Percentiles rank a stretch among this genome's conserved stretches.
Conservation (phyloP, 75 land plant species). For the Picea sitchensis region DNA sequence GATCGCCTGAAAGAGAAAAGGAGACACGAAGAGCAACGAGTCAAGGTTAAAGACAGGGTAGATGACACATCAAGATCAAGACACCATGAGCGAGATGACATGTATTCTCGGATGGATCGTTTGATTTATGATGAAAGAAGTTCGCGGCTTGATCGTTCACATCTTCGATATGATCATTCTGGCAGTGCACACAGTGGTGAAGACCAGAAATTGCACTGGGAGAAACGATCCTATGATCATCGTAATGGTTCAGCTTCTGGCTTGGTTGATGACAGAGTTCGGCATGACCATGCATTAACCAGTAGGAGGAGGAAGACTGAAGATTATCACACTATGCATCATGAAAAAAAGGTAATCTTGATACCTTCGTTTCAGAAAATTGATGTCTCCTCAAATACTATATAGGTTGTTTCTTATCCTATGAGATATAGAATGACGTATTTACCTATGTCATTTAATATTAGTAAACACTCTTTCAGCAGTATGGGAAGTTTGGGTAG, state of each 20-base stretch:
- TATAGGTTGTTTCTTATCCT: neutral
- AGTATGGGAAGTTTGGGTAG: neutral
- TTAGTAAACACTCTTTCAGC: neutral
- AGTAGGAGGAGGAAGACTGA: slow-evolving; percentile 7
- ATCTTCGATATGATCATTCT: slow-evolving; percentile 28
- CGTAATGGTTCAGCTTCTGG: slow-evolving; percentile 6
- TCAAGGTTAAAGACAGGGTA: slow-evolving; percentile 28
- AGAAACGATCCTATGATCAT: slow-evolving; percentile 15
- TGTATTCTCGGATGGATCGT: slow-evolving; percentile 29
- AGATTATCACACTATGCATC: neutral
- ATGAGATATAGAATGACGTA: neutral
- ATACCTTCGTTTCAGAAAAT: neutral
- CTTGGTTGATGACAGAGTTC: slow-evolving; percentile 10
- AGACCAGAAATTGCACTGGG: slow-evolving; percentile 25
- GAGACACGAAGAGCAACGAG: slow-evolving; percentile 19
- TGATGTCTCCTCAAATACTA: neutral
- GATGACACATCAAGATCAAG: slow-evolving; percentile 25
- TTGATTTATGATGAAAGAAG: slow-evolving; percentile 24
- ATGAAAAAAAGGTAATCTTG: slow-evolving; percentile 6
- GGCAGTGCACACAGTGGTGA: slow-evolving; percentile 22
- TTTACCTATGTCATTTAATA: neutral
- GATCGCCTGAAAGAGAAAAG: slow-evolving; percentile 34
- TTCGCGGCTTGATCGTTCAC: slow-evolving; percentile 40
- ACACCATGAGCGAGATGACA: slow-evolving; percentile 40
- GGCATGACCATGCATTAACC: neutral